A percentile compares a stretch with the other conserved stretches of the same genome.
These are phyloP conservation scores for Sporothrix protearum DNA, from an alignment of 2,329 filamentous ascomycete genomes.

Conservation along the genomic window DNA sequence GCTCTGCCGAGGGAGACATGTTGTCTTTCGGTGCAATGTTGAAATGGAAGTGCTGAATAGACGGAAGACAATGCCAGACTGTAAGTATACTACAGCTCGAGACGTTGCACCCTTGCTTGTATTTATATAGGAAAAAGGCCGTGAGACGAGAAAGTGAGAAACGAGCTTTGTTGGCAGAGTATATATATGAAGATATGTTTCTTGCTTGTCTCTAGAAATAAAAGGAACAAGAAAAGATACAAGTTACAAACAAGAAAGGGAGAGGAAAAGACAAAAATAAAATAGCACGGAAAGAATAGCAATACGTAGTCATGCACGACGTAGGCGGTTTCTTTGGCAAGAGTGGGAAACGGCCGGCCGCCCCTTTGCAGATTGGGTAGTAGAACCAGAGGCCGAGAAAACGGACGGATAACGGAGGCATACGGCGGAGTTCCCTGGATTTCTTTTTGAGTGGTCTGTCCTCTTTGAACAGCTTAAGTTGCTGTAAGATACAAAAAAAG, in stretches of 20 bases:
- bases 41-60: neutral
- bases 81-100: too few species aligned
- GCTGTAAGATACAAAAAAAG: neutral
- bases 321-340: neutral
- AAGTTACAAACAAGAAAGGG: neutral
- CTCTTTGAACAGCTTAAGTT: neutral
- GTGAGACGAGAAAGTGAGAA: neutral
- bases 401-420: conserved; percentile 1
- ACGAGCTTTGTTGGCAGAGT: neutral
- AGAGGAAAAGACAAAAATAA: conserved; percentile 1
- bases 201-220: neutral
- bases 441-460: neutral
- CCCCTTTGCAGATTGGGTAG: neutral
- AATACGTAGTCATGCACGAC: conserved; percentile 2
- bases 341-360: neutral
- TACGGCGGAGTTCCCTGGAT: neutral
- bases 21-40: neutral
- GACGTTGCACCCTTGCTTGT: neutral
- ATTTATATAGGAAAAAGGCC: conserved; percentile 2
- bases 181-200: neutral
- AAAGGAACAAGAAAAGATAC: neutral
- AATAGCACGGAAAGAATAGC: neutral
- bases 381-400: neutral
- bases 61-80: neutral
- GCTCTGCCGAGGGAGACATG: conserved; percentile 28